Percentiles rank a stretch among this genome's conserved stretches.
Conservation (phyloP, 2,329 filamentous ascomycete species). For the Cladosporium halotolerans region DNA sequence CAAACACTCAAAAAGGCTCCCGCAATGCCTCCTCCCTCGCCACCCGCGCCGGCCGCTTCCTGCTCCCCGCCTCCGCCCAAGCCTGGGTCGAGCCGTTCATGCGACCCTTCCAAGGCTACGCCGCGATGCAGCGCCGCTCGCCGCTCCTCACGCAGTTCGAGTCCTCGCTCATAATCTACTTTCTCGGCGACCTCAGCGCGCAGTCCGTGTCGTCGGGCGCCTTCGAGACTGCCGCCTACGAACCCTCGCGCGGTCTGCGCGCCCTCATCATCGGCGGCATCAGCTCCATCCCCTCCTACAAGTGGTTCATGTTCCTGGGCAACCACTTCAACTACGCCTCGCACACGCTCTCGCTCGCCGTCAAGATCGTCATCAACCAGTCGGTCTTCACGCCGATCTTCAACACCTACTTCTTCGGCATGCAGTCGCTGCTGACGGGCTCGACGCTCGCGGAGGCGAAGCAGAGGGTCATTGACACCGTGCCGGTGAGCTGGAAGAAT, state of each 20-base stretch:
- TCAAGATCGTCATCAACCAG: conserved; percentile 79
- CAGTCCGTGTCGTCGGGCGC: conserved; percentile 52
- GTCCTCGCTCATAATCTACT: conserved; percentile 70
- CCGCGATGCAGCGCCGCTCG: conserved; percentile 60
- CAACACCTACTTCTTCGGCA: conserved; percentile 48
- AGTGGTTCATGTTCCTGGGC: conserved; percentile 77
- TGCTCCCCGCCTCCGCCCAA: conserved; percentile 40
- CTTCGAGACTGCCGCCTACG: conserved; percentile 47
- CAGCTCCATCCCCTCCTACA: conserved; percentile 70
- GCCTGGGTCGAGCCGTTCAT: conserved; percentile 43
- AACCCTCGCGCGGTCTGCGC: conserved; percentile 61
- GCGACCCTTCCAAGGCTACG: conserved; percentile 52
- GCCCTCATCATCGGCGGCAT: conserved; percentile 68
- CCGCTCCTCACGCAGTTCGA: conserved; percentile 76
- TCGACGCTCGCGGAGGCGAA: conserved; percentile 57
- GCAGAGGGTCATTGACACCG: conserved; percentile 66
- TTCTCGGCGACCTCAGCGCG: conserved; percentile 69
- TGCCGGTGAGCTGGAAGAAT: conserved; percentile 70
- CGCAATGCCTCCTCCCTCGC: conserved; percentile 14
- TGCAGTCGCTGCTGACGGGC: conserved; percentile 49
- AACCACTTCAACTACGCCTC: conserved; percentile 78
- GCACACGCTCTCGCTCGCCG: conserved; percentile 60
- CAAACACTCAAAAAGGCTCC: conserved; percentile 11
- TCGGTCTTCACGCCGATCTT: conserved; percentile 65
- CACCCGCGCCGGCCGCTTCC: conserved; percentile 10